Evolutionary conservation across 169 alveolate genomes (phyloP).

Genomic region (Plasmodium vivax): DNA sequence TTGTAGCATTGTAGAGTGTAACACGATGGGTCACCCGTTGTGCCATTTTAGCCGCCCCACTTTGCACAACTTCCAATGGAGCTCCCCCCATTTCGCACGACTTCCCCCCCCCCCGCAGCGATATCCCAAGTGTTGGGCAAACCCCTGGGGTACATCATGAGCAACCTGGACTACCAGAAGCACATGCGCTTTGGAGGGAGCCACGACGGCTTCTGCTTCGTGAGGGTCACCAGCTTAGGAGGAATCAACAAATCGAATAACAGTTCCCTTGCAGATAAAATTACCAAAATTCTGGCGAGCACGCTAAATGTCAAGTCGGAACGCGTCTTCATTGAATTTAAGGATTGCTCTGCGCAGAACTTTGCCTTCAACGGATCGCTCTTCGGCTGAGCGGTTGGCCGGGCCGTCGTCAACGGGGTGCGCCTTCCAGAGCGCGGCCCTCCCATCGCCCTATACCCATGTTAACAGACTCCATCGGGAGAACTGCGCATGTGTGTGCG

Average conservation of each 20-base stretch:
- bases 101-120: background rate
- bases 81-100: background rate
- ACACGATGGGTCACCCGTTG: background rate
- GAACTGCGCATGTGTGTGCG: background rate
- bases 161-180: slow-evolving; percentile 64
- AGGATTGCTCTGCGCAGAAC: slow-evolving; percentile 39
- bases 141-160: slow-evolving; percentile 48
- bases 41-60: background rate
- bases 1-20: background rate
- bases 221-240: slow-evolving; percentile 46
- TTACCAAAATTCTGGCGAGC: slow-evolving; percentile 17
- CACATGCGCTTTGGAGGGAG: slow-evolving; percentile 29
- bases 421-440: too few relatives aligned
- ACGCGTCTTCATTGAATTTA: slow-evolving; percentile 34
- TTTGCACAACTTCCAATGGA: background rate
- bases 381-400: slow-evolving; percentile 1
- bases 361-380: slow-evolving; percentile 58
- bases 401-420: background rate
- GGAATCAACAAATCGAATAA: slow-evolving; percentile 52
- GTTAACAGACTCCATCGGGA: background rate
- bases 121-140: slow-evolving; percentile 34
- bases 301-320: slow-evolving; percentile 29
- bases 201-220: slow-evolving; percentile 45
- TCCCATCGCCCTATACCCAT: background rate
- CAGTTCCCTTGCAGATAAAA: slow-evolving; percentile 37